These are phyloP conservation scores for Deinandra increscens DNA, from an alignment of 129 eudicot species.

Conservation along the genomic window DNA sequence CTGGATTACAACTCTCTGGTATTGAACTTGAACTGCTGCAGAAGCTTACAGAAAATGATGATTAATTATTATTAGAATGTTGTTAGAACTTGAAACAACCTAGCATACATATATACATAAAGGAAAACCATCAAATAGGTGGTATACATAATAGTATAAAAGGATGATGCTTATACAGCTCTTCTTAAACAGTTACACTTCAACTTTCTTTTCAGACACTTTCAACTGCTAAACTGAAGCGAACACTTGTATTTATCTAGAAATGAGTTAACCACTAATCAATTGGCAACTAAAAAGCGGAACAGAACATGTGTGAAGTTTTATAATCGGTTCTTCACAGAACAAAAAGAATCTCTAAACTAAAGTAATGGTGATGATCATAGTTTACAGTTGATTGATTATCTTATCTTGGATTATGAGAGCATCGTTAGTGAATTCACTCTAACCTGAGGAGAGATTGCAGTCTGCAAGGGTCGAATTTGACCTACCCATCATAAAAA, in stretches of 20 bases:
- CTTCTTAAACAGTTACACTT: background rate
- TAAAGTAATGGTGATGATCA: background rate
- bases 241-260: background rate
- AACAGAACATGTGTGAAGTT: background rate
- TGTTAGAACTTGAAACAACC: background rate
- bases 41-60: background rate
- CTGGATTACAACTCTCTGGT: conserved; percentile 36
- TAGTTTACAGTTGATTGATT: conserved; percentile 1
- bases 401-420: background rate
- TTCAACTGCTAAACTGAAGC: background rate
- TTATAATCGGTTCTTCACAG: background rate
- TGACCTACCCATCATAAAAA: conserved; percentile 9
- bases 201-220: conserved; percentile 1
- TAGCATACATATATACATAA: background rate
- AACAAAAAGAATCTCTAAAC: background rate
- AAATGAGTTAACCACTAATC: background rate
- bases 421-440: conserved; percentile 3
- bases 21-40: conserved; percentile 31
- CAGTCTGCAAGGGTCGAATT: conserved; percentile 1
- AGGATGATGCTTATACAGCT: background rate
- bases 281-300: background rate
- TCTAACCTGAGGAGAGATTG: conserved; percentile 23
- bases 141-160: background rate
- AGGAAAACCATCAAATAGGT: conserved; percentile 7
- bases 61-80: background rate